A percentile compares a stretch with the other conserved stretches of the same genome.
These are phyloP conservation scores for Coccomyxa sp. DNA, from an alignment of 139 green algal genomes.

Conservation along the genomic window DNA sequence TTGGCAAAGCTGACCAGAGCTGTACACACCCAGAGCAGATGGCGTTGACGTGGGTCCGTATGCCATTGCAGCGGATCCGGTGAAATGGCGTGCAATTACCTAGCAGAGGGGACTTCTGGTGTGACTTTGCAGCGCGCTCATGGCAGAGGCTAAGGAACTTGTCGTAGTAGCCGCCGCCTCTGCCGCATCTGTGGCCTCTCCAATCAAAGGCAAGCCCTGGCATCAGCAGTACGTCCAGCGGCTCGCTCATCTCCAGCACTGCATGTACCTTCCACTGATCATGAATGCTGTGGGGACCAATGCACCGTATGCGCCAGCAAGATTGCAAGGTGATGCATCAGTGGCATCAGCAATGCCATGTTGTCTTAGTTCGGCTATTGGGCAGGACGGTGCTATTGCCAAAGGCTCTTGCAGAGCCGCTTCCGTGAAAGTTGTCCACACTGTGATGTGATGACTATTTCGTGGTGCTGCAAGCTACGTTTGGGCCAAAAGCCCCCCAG, in stretches of 20 bases:
- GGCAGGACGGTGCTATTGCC: no score
- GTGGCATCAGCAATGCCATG: not conserved
- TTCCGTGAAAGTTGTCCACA: no score
- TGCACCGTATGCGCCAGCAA: not conserved
- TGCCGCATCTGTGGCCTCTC: constrained; percentile 49
- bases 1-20: not conserved
- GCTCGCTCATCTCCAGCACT: constrained; percentile 18
- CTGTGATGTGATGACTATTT: not conserved
- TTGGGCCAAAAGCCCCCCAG: no score
- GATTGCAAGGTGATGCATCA: not conserved
- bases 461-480: not conserved
- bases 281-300: not conserved
- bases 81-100: not conserved
- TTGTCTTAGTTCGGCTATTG: no score
- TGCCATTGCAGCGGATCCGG: not conserved
- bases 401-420: no score
- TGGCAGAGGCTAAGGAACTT: constrained; percentile 35
- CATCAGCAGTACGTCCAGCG: constrained; percentile 72
- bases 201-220: constrained; percentile 74
- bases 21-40: not conserved
- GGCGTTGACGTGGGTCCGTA: not conserved
- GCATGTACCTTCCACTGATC: not conserved
- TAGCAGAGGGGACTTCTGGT: constrained; percentile 36
- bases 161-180: constrained; percentile 75
- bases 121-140: constrained; percentile 3